These are phyloP conservation scores for Cladorrhinum sp. DNA, from an alignment of 2,329 filamentous ascomycete species.

Conservation along the genomic window DNA sequence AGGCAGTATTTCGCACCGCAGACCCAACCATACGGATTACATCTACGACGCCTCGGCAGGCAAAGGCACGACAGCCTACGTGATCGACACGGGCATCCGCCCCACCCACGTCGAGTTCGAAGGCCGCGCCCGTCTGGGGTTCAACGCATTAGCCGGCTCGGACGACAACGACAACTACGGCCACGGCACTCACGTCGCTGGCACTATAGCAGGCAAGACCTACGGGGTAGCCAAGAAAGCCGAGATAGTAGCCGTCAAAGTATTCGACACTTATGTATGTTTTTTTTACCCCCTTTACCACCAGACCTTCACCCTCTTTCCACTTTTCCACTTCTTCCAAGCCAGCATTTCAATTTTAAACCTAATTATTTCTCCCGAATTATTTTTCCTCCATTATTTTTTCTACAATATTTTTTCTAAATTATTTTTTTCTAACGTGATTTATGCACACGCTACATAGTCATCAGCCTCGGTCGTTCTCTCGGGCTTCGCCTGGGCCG, in stretches of 20 bases:
- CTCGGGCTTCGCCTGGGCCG: slow-evolving; percentile 32
- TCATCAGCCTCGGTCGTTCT: slow-evolving; percentile 19
- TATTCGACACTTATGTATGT: slow-evolving; percentile 16
- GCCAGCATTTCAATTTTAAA: too few species aligned
- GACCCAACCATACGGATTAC: slow-evolving; percentile 23
- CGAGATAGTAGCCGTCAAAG: slow-evolving; percentile 16
- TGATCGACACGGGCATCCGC: slow-evolving; percentile 21
- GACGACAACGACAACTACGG: slow-evolving; percentile 11
- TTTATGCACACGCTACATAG: not conserved
- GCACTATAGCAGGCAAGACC: slow-evolving; percentile 4
- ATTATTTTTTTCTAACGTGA: too few species aligned
- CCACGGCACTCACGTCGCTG: slow-evolving; percentile 19
- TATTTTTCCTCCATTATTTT: not conserved
- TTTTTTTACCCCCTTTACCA: not conserved
- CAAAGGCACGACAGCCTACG: slow-evolving; percentile 35
- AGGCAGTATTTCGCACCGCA: slow-evolving; percentile 29
- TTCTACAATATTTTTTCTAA: not conserved
- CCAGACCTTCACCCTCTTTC: not conserved
- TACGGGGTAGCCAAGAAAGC: slow-evolving; percentile 23
- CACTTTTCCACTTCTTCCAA: too few species aligned
- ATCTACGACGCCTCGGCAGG: slow-evolving; percentile 29
- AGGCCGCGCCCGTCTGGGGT: slow-evolving; percentile 16
- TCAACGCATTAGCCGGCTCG: slow-evolving; percentile 18
- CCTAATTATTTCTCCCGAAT: not conserved
- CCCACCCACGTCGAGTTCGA: slow-evolving; percentile 18